A percentile compares a stretch with the other conserved stretches of the same genome.
Conservation (phyloP, 805 yeast genomes). For the Blastobotrys mokoenaii region DNA sequence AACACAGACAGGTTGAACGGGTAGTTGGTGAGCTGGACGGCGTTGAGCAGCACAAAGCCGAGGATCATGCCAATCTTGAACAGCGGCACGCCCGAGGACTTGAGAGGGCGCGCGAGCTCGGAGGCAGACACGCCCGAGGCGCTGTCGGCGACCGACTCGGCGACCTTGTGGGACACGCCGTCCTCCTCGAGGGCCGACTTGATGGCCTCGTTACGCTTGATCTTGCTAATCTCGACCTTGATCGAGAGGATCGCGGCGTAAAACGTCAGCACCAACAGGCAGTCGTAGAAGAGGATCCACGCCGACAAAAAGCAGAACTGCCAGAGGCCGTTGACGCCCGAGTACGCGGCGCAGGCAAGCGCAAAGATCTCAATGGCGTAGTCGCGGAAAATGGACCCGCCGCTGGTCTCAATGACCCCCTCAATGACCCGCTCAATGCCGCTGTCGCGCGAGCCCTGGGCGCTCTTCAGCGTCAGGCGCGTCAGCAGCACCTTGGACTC, state of each 20-base stretch:
- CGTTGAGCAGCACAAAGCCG: conserved; percentile 29
- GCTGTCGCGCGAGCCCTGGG: conserved; percentile 6
- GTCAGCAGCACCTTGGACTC: conserved; percentile 75
- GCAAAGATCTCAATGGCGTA: conserved; percentile 65
- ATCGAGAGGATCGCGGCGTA: conserved; percentile 76
- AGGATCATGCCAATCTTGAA: conserved; percentile 26
- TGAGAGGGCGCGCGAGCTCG: conserved; percentile 9
- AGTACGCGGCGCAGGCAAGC: conserved; percentile 46
- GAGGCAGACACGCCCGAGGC: conserved; percentile 12
- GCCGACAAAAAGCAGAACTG: conserved; percentile 75
- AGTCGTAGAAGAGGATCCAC: conserved; percentile 61
- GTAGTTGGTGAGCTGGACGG: conserved; percentile 28
- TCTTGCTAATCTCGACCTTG: conserved; percentile 80
- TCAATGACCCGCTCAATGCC: conserved; percentile 28
- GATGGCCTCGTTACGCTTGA: conserved; percentile 71
- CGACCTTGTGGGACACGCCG: conserved; percentile 69
- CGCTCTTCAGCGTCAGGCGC: conserved; percentile 29
- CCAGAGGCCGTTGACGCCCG: conserved; percentile 60
- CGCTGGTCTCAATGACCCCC: conserved; percentile 29
- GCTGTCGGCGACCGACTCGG: conserved; percentile 54
- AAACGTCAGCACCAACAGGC: conserved; percentile 67
- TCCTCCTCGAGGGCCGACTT: conserved; percentile 85
- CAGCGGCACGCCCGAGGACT: conserved; percentile 6
- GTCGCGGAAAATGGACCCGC: conserved; percentile 59
- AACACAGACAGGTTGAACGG: conserved; percentile 5